A percentile compares a stretch with the other conserved stretches of the same genome.
Evolutionary conservation across 2,329 filamentous ascomycete genomes (phyloP).

Genomic region (Scedosporium minutisporum): DNA sequence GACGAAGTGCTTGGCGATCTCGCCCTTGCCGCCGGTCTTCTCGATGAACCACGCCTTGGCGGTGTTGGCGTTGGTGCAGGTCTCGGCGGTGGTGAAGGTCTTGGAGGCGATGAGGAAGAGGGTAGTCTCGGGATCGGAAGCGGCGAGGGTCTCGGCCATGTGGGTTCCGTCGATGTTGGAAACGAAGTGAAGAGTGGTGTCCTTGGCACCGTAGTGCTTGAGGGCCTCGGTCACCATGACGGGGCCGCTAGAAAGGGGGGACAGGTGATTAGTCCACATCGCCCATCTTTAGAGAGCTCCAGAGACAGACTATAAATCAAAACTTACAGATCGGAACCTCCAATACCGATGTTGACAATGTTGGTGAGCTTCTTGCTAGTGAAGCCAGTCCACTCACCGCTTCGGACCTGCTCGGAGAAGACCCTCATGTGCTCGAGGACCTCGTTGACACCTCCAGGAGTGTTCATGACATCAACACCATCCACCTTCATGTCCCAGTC

Average conservation of each 20-base stretch:
- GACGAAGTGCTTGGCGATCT: conserved; percentile 98
- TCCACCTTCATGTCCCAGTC: conserved; percentile 78
- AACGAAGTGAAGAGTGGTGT: conserved; percentile 90
- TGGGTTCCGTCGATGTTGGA: conserved; percentile 99
- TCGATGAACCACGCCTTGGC: conserved; percentile 96
- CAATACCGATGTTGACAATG: conserved; percentile 96
- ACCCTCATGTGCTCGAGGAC: conserved; percentile 97
- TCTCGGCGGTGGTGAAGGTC: conserved; percentile 98
- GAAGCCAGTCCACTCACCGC: conserved; percentile 93
- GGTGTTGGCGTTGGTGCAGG: conserved; percentile 90
- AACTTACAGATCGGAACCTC: conserved; percentile 91
- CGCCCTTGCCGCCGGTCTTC: conserved; percentile 62
- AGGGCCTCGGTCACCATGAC: conserved; percentile 99
- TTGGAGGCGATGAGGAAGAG: conserved; percentile 98
- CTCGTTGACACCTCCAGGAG: conserved; percentile 76
- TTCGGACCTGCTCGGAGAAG: conserved; percentile 90
- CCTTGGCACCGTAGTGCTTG: conserved; percentile 82
- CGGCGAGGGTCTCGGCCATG: conserved; percentile 82
- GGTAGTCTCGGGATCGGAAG: conserved; percentile 93
- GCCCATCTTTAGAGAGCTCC: conserved; percentile 8
- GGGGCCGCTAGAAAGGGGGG: conserved; percentile 54
- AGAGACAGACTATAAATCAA: neutral
- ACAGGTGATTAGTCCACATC: conserved; percentile 12
- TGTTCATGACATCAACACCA: conserved; percentile 84
- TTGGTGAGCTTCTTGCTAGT: conserved; percentile 95